Percentiles rank a stretch among this genome's conserved stretches.
phyloP scores from a whole-genome alignment of 148 eudicot species.

The Nepenthes mirabilis region DNA sequence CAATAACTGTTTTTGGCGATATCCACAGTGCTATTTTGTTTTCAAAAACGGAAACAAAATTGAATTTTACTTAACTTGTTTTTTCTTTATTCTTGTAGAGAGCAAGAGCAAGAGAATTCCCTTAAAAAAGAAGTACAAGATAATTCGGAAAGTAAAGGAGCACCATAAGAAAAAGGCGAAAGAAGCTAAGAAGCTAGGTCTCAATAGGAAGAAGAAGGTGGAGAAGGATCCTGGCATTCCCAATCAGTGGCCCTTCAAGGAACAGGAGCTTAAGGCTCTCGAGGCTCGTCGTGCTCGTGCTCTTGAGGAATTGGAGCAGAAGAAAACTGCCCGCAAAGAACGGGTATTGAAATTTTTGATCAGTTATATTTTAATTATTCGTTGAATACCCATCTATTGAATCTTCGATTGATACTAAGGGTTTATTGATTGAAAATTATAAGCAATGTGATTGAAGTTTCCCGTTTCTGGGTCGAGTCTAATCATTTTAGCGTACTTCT shows the following conservation, averaged over 20 bases:
- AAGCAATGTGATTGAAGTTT: too few relatives aligned
- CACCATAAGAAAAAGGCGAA: constrained; percentile 92
- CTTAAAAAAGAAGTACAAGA: constrained; percentile 72
- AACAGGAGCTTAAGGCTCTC: constrained; percentile 85
- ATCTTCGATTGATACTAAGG: too few relatives aligned
- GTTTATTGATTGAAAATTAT: too few relatives aligned
- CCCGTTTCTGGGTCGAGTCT: too few relatives aligned
- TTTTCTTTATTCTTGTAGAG: constrained; percentile 31
- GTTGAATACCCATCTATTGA: not conserved
- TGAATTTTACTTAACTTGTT: not conserved
- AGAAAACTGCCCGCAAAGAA: constrained; percentile 93
- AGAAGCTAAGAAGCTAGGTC: constrained; percentile 77
- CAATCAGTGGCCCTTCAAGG: constrained; percentile 97
- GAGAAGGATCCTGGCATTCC: constrained; percentile 98
- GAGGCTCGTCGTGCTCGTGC: constrained; percentile 66
- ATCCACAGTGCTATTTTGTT: not conserved
- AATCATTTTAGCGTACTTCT: too few relatives aligned
- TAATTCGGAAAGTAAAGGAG: constrained; percentile 71
- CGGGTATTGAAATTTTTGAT: constrained; percentile 36
- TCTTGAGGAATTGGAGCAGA: constrained; percentile 62
- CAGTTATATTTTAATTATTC: not conserved
- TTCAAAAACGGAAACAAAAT: too few relatives aligned
- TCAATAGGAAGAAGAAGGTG: constrained; percentile 43
- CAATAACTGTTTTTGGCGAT: not conserved
- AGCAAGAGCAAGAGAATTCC: constrained; percentile 82